phyloP scores from a whole-genome alignment of 2,329 filamentous ascomycete genomes.

The Trichoderma pleuroti region DNA sequence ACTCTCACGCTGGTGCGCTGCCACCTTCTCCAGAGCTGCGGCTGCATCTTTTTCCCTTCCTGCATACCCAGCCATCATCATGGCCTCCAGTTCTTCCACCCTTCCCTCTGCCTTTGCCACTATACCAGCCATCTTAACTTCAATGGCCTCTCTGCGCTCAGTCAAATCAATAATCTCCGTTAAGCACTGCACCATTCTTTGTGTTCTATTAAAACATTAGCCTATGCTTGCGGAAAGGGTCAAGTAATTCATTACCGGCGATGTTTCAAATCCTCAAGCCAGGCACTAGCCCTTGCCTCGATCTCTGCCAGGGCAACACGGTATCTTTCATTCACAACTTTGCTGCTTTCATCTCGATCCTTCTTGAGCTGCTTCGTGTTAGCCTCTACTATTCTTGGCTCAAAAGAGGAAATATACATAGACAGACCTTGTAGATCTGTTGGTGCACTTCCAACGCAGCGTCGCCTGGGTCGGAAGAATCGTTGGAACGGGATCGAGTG shows the following conservation, averaged over 20 bases:
- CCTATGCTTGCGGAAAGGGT: neutral
- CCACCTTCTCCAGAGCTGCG: neutral
- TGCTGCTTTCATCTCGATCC: conserved; percentile 29
- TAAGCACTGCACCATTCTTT: conserved; percentile 20
- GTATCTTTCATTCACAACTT: conserved; percentile 26
- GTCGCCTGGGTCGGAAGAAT: conserved; percentile 25
- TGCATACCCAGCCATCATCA: conserved; percentile 31
- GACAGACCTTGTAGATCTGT: conserved; percentile 28
- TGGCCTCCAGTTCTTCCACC: conserved; percentile 27
- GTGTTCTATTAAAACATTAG: conserved; percentile 20
- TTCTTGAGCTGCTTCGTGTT: conserved; percentile 29
- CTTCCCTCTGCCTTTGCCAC: conserved; percentile 22
- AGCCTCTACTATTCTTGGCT: neutral
- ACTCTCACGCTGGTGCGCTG: neutral
- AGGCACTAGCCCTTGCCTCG: conserved; percentile 23
- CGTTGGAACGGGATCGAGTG: conserved; percentile 20
- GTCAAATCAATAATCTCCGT: conserved; percentile 23
- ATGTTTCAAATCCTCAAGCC: conserved; percentile 25
- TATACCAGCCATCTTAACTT: conserved; percentile 29
- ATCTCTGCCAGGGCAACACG: conserved; percentile 27
- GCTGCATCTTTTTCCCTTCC: conserved; percentile 28
- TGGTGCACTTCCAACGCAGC: conserved; percentile 28
- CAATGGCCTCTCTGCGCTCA: conserved; percentile 28
- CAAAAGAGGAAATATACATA: neutral
- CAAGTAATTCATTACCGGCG: conserved; percentile 23